A percentile compares a stretch with the other conserved stretches of the same genome.
phyloP scores from a whole-genome alignment of 495 filamentous ascomycete species.

The Cercophora scortea region DNA sequence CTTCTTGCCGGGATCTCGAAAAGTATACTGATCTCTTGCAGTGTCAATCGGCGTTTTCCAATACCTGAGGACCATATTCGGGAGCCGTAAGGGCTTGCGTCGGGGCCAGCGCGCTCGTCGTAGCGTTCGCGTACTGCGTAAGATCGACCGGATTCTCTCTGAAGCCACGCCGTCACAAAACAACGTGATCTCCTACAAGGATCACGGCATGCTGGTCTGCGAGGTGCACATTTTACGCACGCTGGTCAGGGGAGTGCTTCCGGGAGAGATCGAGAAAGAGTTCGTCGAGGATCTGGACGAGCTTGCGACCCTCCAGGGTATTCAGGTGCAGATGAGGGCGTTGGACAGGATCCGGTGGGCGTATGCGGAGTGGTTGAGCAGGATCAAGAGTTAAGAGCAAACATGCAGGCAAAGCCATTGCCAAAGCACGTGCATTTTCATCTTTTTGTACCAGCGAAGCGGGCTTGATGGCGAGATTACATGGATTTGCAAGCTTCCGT shows the following conservation, averaged over 20 bases:
- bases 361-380: slow-evolving; percentile 65
- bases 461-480: too few relatives aligned
- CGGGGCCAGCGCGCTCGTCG: slow-evolving; percentile 52
- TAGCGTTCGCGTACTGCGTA: slow-evolving; percentile 66
- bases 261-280: slow-evolving; percentile 62
- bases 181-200: slow-evolving; percentile 73
- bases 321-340: slow-evolving; percentile 65
- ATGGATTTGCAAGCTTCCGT: too few relatives aligned
- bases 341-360: slow-evolving; percentile 79
- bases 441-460: too few relatives aligned
- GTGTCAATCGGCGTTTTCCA: slow-evolving; percentile 68
- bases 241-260: slow-evolving; percentile 55
- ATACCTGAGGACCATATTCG: slow-evolving; percentile 61
- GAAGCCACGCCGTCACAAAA: slow-evolving; percentile 52
- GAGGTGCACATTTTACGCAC: slow-evolving; percentile 74
- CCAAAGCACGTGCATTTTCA: neutral
- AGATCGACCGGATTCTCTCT: slow-evolving; percentile 75
- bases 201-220: slow-evolving; percentile 82
- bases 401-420: neutral
- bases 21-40: slow-evolving; percentile 9
- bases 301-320: slow-evolving; percentile 68
- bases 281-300: slow-evolving; percentile 82
- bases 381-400: slow-evolving; percentile 2
- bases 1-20: too few relatives aligned
- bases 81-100: slow-evolving; percentile 57